A percentile compares a stretch with the other conserved stretches of the same genome.
Evolutionary conservation across 768 basidiomycete species (phyloP).

Genomic region (Lactarius psammicola): DNA sequence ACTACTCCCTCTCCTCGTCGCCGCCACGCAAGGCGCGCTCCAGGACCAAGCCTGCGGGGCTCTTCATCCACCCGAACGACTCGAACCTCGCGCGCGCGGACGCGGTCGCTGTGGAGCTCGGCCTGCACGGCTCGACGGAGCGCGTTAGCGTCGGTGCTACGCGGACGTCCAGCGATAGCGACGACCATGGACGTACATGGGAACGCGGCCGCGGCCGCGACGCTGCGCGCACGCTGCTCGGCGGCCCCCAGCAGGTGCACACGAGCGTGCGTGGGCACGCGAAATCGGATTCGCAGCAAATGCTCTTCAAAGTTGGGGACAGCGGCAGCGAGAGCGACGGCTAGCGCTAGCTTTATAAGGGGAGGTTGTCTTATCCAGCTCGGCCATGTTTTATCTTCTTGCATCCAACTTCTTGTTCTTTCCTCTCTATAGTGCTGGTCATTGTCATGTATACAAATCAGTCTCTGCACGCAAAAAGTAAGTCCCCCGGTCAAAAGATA

Average conservation of each 20-base stretch:
- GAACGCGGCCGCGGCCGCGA: constrained; percentile 51
- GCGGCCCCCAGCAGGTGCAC: constrained; percentile 24
- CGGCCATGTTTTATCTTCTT: neutral
- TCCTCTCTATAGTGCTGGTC: constrained; percentile 8
- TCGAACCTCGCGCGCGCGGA: constrained; percentile 69
- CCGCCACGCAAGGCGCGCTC: constrained; percentile 41
- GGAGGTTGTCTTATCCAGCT: neutral
- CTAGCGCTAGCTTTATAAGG: no score
- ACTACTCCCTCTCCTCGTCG: neutral
- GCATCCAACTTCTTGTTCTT: neutral
- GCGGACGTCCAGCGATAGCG: constrained; percentile 38
- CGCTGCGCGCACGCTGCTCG: constrained; percentile 47
- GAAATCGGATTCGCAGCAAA: constrained; percentile 21
- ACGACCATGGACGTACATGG: constrained; percentile 39
- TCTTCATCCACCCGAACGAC: constrained; percentile 61
- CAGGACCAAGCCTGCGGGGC: constrained; percentile 44
- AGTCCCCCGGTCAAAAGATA: neutral
- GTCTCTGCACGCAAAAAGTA: constrained; percentile 15
- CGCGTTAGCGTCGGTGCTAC: constrained; percentile 40
- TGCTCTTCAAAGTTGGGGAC: constrained; percentile 25
- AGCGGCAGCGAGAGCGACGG: constrained; percentile 25
- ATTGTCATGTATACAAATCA: constrained; percentile 12
- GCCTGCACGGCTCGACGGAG: constrained; percentile 49
- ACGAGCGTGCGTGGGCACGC: constrained; percentile 3
- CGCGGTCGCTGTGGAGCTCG: constrained; percentile 54